Evolutionary conservation across 2,329 filamentous ascomycete genomes (phyloP), one percentile per base, ranked within the genome.

Genomic region (Xenoacremonium recifei): DNA sequence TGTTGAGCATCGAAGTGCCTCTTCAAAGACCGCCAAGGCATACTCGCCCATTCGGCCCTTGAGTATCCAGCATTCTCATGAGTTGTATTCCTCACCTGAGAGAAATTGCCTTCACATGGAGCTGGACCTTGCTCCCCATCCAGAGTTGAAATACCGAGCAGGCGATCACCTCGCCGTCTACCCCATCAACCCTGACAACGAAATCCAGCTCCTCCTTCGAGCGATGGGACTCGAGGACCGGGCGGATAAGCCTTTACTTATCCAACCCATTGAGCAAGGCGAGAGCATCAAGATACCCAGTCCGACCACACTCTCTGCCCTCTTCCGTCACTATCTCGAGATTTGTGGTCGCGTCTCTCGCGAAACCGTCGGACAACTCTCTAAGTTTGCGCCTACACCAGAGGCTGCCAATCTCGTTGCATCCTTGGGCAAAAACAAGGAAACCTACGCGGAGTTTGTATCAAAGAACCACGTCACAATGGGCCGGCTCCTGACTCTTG

Each of bases 381-480:
- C 43, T 21, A 78, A 77, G 59, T 68, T 85, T 13, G 68, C 72
- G 29, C 76, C 77, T 60, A 72, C 80, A 0, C 71, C 19, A 35
- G 56, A 82, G 0, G 66, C 76, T 19, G 16, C 44, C 3, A 23
- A 29, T 15, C n/a, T 19, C 0, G 16, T 57, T 6, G 6, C 37
- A 2, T 11, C 39, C 6, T 35, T 57, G 2, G 37, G 49, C 3
- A 55, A 53, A 30, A 48, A 52, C 15, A 59, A 55, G 33, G 35
- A 49, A 16, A 31, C 41, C 0, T 61, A 57, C 35, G 47, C 50
- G 12, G 29, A 20, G 2, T 53, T 51, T 4, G 35, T 56, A 3
- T 35, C 40, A n/a, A 48, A 45, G 3, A 57, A 58, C 10, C 52
- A 61, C 13, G 15, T 59, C 12, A 63, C 51, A 2, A 32, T 63